These are phyloP conservation scores for Fusarium multiceps DNA, from an alignment of 2,329 filamentous ascomycete genomes.

Conservation along the genomic window DNA sequence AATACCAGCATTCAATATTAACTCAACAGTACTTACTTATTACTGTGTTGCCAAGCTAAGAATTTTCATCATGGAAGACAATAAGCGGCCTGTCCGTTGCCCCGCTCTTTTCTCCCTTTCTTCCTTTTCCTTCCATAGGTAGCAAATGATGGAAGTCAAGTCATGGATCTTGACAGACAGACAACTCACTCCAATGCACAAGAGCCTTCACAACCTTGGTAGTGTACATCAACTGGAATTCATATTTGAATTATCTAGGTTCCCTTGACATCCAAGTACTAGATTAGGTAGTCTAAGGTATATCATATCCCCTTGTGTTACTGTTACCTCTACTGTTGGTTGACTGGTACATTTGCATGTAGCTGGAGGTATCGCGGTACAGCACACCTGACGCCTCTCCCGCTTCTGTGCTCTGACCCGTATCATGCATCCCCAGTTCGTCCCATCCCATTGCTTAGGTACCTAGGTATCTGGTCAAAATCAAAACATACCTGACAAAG, in stretches of 20 bases:
- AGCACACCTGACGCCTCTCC: conserved; percentile 19
- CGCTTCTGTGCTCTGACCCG: conserved; percentile 15
- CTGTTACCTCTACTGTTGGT: background rate
- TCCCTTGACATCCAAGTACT: background rate
- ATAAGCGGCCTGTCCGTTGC: too few relatives aligned
- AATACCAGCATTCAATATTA: too few relatives aligned
- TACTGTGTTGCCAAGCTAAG: too few relatives aligned
- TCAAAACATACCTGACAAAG: background rate
- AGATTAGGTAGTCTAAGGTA: background rate
- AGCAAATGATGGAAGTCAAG: background rate
- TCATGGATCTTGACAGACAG: background rate
- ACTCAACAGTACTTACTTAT: too few relatives aligned
- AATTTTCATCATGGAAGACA: too few relatives aligned
- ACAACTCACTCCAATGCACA: too few relatives aligned
- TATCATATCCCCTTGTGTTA: background rate
- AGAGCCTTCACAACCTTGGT: background rate
- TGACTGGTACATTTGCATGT: background rate
- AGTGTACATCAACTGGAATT: background rate
- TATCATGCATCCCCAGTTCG: background rate
- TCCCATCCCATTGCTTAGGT: background rate
- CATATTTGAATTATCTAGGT: background rate
- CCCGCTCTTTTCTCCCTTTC: background rate
- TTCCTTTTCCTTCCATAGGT: background rate
- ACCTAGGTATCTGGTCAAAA: background rate
- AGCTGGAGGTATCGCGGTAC: too few relatives aligned